Evolutionary conservation across 371 early-diverging fungal genomes (phyloP), one percentile per base, ranked within the genome.

Genomic region (Nosema muscidifuracis): DNA sequence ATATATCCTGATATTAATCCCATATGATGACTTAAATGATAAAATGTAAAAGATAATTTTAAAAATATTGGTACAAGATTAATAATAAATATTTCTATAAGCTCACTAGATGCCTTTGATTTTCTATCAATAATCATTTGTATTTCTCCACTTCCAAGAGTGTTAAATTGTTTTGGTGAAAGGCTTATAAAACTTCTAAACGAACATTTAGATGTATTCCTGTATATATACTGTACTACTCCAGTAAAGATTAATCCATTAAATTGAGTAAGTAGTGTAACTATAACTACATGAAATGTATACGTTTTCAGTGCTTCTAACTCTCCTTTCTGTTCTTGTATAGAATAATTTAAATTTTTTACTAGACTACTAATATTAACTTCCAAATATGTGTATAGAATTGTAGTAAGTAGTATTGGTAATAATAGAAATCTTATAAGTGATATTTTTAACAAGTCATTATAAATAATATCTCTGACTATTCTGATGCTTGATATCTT

Each of bases 11-110:
- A 18, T 47, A 76, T 15, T 0, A 20, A 6, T 3, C 78, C 73
- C 9, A 77, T 28, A 22, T 31, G 60, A 22, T 38, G 16, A 58
- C 50, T 64, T 42, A 61, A 20, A 9, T 40, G 22, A 47, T 30
- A 31, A 28, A 36, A 24, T 2, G 55, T 36, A 61, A 69, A 60
- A 0, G 30, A 16, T 18, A 69, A 7, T 18, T 34, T 60, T 3
- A 33, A 30, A 16, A 42, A 16, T 24, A 69, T 50, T 3, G 82
- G 82, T 3, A 80, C 24, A 0, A 80, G 42, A 31, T 77, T 67
- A 26, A 77, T 30, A 9, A 75, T 50, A n/a, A 80, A 44, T 10
- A 82, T 76, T 65, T 80, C 78, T 13, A 82, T 43, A 38, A 82
- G 74, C 53, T 82, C 82, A 16, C 62, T 18, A 10, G 74, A 65